These are phyloP conservation scores for Rhodamnia argentea DNA, from an alignment of 345 rosid genomes.

Conservation along the genomic window DNA sequence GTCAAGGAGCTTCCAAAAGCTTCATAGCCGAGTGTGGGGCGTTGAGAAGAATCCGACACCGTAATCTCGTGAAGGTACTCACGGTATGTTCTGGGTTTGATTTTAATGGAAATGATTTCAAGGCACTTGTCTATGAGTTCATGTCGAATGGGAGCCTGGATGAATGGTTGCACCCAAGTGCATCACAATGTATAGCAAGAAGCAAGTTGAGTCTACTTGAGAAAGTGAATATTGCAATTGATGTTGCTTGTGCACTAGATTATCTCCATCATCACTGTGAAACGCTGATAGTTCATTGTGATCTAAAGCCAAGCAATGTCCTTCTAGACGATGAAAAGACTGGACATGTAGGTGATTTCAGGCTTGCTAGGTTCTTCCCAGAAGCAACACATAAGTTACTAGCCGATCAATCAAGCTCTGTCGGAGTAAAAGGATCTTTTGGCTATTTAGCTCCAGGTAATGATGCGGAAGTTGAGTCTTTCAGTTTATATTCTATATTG, in stretches of 20 bases:
- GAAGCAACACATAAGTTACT: neutral
- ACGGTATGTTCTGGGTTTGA: neutral
- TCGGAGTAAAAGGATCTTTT: neutral
- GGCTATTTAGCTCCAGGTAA: neutral
- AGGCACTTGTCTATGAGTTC: neutral
- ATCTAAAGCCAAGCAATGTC: neutral
- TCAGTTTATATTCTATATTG: neutral
- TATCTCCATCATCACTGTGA: neutral
- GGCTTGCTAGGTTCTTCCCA: neutral
- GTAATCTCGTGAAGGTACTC: neutral
- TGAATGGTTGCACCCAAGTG: neutral
- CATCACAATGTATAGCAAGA: neutral
- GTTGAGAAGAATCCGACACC: neutral
- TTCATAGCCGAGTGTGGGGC: neutral
- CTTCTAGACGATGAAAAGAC: neutral
- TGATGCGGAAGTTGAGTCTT: neutral
- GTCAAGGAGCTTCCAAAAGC: neutral
- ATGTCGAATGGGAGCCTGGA: neutral
- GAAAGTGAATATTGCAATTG: neutral
- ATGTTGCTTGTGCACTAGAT: neutral
- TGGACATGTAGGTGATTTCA: neutral
- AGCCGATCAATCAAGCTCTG: fast-evolving
- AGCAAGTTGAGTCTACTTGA: neutral
- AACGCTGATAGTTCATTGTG: neutral
- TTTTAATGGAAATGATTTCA: neutral